Percentiles rank a stretch among this genome's conserved stretches.
These are phyloP conservation scores for Aureobasidium sp. DNA, from an alignment of 2,329 filamentous ascomycete species.

Conservation along the genomic window DNA sequence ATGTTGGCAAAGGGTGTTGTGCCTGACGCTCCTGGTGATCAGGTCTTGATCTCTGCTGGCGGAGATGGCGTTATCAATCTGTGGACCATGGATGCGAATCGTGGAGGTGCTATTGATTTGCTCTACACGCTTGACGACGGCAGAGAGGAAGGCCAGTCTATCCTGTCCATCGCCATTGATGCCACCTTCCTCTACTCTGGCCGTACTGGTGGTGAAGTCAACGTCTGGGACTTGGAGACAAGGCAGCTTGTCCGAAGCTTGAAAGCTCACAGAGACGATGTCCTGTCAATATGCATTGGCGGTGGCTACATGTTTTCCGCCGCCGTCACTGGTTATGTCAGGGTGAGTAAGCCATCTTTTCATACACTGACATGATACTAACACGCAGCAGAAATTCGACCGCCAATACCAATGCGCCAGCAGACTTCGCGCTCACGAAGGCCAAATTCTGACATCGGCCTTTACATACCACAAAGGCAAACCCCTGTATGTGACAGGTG, in stretches of 20 bases:
- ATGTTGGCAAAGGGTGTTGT: slow-evolving; percentile 69
- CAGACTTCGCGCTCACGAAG: slow-evolving; percentile 76
- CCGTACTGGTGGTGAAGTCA: slow-evolving; percentile 77
- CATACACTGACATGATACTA: neutral
- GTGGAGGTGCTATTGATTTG: slow-evolving; percentile 58
- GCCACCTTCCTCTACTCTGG: slow-evolving; percentile 91
- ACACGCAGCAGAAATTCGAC: slow-evolving; percentile 55
- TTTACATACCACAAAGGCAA: slow-evolving; percentile 62
- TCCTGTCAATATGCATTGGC: slow-evolving; percentile 79
- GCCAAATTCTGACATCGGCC: slow-evolving; percentile 79
- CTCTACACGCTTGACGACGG: slow-evolving; percentile 61
- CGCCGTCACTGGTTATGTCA: slow-evolving; percentile 78
- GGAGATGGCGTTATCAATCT: slow-evolving; percentile 92
- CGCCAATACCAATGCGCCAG: slow-evolving; percentile 75
- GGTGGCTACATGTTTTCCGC: slow-evolving; percentile 82
- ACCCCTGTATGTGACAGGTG: slow-evolving; percentile 87
- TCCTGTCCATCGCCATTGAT: slow-evolving; percentile 76
- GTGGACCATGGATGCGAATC: slow-evolving; percentile 66
- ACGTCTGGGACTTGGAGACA: slow-evolving; percentile 96
- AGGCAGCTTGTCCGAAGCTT: slow-evolving; percentile 83
- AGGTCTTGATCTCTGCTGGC: slow-evolving; percentile 82
- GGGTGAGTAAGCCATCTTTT: slow-evolving; percentile 48
- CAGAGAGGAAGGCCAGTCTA: slow-evolving; percentile 50
- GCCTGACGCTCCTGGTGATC: slow-evolving; percentile 60
- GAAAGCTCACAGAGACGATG: slow-evolving; percentile 70